Percentiles rank a stretch among this genome's conserved stretches.
phyloP scores from a whole-genome alignment of 208 protist species.

The Acanthamoeba healyi region DNA sequence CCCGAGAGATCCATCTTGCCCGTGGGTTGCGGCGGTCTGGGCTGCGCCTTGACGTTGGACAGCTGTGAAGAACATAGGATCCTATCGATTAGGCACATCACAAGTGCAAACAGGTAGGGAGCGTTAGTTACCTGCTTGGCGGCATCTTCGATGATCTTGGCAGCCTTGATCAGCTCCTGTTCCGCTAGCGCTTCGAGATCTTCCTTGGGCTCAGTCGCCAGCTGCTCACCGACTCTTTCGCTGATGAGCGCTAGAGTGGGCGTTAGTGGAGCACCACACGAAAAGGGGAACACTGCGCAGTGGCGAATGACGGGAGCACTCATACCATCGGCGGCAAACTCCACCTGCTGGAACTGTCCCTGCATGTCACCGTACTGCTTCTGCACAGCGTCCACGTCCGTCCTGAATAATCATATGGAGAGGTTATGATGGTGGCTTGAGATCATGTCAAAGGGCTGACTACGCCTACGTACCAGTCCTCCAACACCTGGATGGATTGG shows the following conservation, averaged over 20 bases:
- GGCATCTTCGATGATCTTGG: conserved; percentile 57
- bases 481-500: not conserved
- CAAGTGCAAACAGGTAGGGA: too few species aligned
- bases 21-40: not conserved
- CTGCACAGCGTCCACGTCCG: not conserved
- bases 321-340: not conserved
- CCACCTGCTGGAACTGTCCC: not conserved
- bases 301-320: too few species aligned
- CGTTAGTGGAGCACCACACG: not conserved
- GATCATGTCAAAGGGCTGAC: not conserved
- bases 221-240: not conserved
- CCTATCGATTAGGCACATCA: not conserved
- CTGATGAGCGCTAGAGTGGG: not conserved
- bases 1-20: conserved; percentile 20
- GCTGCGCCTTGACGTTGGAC: conserved; percentile 10
- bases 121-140: too few species aligned
- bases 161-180: conserved; percentile 58
- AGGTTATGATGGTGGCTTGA: too few species aligned
- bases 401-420: too few species aligned
- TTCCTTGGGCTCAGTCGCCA: not conserved
- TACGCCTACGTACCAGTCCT: not conserved
- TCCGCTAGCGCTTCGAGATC: conserved; percentile 49
- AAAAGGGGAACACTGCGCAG: not conserved
- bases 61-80: not conserved
- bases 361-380: not conserved